phyloP scores from a whole-genome alignment of 805 yeast species.

The Kazachstania taianensis region DNA sequence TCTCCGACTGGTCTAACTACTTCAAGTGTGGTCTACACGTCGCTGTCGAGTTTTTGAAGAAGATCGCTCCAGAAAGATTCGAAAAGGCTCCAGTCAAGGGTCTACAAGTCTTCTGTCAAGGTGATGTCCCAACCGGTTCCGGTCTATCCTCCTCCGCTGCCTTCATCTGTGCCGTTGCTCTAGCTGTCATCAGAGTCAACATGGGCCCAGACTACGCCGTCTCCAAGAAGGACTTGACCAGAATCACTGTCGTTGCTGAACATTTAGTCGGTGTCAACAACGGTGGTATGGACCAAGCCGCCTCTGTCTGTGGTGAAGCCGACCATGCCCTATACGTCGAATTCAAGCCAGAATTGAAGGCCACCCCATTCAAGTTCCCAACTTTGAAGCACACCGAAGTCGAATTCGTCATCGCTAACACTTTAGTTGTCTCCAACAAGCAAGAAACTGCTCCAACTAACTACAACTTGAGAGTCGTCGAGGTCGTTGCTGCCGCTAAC shows the following conservation, averaged over 20 bases:
- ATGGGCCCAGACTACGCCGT: constrained; percentile 31
- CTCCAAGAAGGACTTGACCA: constrained; percentile 43
- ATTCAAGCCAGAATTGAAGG: constrained; percentile 49
- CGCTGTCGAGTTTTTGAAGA: constrained; percentile 40
- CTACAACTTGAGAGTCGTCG: constrained; percentile 64
- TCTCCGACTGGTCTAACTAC: constrained; percentile 56
- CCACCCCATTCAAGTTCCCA: constrained; percentile 47
- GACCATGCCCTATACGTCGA: constrained; percentile 49
- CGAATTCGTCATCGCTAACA: constrained; percentile 53
- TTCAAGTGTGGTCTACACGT: constrained; percentile 57
- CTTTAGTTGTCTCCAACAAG: constrained; percentile 53
- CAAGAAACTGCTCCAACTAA: constrained; percentile 60
- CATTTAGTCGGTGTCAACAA: constrained; percentile 65
- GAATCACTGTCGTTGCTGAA: constrained; percentile 55
- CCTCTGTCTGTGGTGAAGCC: constrained; percentile 53
- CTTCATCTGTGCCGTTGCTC: constrained; percentile 53
- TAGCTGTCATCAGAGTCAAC: constrained; percentile 46
- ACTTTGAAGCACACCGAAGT: constrained; percentile 32
- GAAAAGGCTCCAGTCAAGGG: constrained; percentile 33
- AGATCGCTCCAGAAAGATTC: constrained; percentile 23
- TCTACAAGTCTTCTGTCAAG: constrained; percentile 44
- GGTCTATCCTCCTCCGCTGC: constrained; percentile 69
- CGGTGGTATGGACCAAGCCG: constrained; percentile 77
- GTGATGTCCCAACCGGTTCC: constrained; percentile 63
- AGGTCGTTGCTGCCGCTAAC: constrained; percentile 58